phyloP scores from a whole-genome alignment of 257 asterid species.

The Przewalskia tangutica region DNA sequence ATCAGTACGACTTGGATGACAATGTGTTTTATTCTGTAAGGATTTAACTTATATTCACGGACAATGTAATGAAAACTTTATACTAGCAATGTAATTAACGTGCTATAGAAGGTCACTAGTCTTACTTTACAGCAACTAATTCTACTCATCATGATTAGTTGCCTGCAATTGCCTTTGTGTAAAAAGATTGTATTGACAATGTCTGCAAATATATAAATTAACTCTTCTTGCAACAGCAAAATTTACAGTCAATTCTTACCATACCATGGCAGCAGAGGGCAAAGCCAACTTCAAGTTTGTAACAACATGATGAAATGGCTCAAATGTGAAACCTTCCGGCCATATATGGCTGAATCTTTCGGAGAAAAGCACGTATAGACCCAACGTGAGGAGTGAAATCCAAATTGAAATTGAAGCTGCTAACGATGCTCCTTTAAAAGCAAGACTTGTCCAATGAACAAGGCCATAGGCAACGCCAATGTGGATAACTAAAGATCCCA shows the following conservation, averaged over 20 bases:
- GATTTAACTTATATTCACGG: not conserved
- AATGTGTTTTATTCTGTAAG: not conserved
- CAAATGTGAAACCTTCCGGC: slow-evolving; percentile 34
- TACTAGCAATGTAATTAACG: not conserved
- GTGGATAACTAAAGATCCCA: slow-evolving; percentile 40
- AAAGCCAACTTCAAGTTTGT: slow-evolving; percentile 41
- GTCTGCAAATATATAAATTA: not conserved
- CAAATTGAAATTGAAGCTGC: slow-evolving; percentile 63
- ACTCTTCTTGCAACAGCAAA: not conserved
- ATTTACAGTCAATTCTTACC: slow-evolving; percentile 28
- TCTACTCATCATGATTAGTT: not conserved
- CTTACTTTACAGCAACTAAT: not conserved
- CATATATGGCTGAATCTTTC: slow-evolving; percentile 35
- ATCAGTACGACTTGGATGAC: not conserved
- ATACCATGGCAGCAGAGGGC: slow-evolving; percentile 70
- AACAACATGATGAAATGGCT: slow-evolving; percentile 21
- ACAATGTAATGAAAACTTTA: not conserved
- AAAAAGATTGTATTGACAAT: not conserved
- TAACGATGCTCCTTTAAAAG: slow-evolving; percentile 42
- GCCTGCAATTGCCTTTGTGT: not conserved
- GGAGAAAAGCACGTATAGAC: slow-evolving; percentile 28
- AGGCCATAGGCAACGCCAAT: slow-evolving; percentile 40
- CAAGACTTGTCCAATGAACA: slow-evolving; percentile 39
- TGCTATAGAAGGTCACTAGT: not conserved
- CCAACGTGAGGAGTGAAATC: slow-evolving; percentile 41